Conservation (phyloP, 805 yeast species). For the Ogataea populi-albae region DNA sequence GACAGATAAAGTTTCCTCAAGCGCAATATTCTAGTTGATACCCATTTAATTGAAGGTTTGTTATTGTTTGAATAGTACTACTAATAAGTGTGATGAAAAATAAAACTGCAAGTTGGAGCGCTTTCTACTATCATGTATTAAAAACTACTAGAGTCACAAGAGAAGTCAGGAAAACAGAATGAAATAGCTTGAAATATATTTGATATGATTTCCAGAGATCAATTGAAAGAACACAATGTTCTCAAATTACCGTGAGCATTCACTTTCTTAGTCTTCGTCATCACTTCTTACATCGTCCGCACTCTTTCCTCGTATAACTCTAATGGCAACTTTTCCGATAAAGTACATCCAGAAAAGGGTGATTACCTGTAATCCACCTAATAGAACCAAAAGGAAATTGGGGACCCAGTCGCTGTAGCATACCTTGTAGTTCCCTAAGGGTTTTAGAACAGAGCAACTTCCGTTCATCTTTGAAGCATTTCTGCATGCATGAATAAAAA, state of each 20-base stretch:
- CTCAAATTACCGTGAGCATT: constrained; percentile 1
- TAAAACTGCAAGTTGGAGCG: too few species aligned
- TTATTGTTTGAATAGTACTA: too few species aligned
- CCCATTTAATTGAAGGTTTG: too few species aligned
- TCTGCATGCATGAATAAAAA: constrained; percentile 56
- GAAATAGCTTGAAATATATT: too few species aligned
- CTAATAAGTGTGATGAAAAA: constrained; percentile 2
- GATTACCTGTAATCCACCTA: constrained; percentile 65
- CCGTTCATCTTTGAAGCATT: constrained; percentile 46
- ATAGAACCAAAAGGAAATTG: constrained; percentile 48
- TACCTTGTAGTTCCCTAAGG: constrained; percentile 26
- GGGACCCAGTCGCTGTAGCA: constrained; percentile 51
- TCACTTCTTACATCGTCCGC: constrained; percentile 91
- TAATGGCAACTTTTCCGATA: constrained; percentile 66
- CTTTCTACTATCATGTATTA: too few species aligned
- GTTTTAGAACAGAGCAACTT: constrained; percentile 34
- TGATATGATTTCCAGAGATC: too few species aligned
- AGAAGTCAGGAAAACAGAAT: too few species aligned
- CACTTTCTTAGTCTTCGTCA: constrained; percentile 51
- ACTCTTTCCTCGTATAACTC: constrained; percentile 65
- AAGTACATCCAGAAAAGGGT: constrained; percentile 71
- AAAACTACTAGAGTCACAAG: too few species aligned
- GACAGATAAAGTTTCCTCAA: too few species aligned
- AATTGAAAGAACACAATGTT: too few species aligned
- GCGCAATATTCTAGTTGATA: too few species aligned